phyloP scores from a whole-genome alignment of 2,329 filamentous ascomycete species.

The Talaromyces sp. region DNA sequence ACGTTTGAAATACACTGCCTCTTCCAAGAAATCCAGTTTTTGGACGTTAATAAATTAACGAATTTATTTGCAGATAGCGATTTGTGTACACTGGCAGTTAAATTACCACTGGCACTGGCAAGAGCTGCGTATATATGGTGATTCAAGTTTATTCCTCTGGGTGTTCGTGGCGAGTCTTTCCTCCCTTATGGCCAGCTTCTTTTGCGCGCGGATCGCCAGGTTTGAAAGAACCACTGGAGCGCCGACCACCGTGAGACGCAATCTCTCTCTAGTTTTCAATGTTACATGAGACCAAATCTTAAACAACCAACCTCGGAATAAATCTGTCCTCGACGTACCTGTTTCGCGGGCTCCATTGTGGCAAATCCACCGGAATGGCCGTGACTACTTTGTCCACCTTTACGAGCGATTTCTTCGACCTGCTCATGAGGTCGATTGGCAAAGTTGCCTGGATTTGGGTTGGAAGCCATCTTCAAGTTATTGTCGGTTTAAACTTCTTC shows the following conservation, averaged over 20 bases:
- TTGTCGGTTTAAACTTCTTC: too few relatives aligned
- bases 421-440: conserved; percentile 50
- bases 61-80: too few relatives aligned
- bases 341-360: conserved; percentile 33
- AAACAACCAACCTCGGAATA: too few relatives aligned
- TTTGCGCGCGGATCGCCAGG: conserved; percentile 55
- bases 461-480: conserved; percentile 20
- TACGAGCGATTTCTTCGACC: conserved; percentile 45
- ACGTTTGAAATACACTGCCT: too few relatives aligned
- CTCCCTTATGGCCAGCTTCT: conserved; percentile 58
- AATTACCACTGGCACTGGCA: too few relatives aligned
- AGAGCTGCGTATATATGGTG: too few relatives aligned
- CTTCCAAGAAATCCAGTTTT: too few relatives aligned
- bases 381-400: conserved; percentile 38
- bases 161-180: neutral
- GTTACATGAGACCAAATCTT: too few relatives aligned
- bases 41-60: too few relatives aligned
- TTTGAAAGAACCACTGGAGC: conserved; percentile 59
- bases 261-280: conserved; percentile 61
- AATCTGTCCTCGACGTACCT: conserved; percentile 25
- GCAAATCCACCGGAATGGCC: conserved; percentile 27
- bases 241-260: conserved; percentile 58
- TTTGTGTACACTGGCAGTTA: too few relatives aligned
- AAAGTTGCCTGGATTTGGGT: conserved; percentile 44
- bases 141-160: too few relatives aligned